Evolutionary conservation across 2,329 filamentous ascomycete species (phyloP).

Genomic region (Colletotrichum tofieldiae): DNA sequence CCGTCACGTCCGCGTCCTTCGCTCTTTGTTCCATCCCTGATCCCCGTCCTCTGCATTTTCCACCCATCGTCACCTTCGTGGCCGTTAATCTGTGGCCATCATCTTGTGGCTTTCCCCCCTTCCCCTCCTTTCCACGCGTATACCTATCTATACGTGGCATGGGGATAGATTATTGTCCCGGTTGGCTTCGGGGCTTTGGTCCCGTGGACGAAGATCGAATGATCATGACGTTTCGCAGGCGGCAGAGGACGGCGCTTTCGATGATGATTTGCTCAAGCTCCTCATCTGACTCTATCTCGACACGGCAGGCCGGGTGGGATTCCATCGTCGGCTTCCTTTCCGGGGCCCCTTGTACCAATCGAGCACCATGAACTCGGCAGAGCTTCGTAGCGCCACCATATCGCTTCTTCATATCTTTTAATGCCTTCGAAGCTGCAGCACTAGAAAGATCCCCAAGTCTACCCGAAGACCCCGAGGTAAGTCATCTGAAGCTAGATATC

Average conservation of each 20-base stretch:
- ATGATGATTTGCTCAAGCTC: neutral
- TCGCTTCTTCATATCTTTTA: neutral
- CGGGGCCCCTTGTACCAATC: neutral
- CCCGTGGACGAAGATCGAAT: constrained; percentile 15
- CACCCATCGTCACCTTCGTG: neutral
- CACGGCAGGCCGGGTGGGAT: neutral
- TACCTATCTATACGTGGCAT: constrained; percentile 7
- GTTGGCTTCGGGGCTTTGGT: neutral
- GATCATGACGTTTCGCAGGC: constrained; percentile 11
- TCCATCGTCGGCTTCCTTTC: neutral
- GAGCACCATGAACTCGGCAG: too few relatives aligned
- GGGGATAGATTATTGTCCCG: neutral
- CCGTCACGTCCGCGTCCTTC: neutral
- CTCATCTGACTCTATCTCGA: neutral
- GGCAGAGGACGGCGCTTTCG: neutral
- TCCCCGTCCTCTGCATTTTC: constrained; percentile 2
- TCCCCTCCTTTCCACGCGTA: neutral
- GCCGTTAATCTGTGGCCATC: neutral
- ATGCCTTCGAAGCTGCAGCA: neutral
- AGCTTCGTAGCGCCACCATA: neutral
- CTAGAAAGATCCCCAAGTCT: neutral
- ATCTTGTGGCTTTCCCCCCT: constrained; percentile 3
- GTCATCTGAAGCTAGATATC: neutral
- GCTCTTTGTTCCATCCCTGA: neutral
- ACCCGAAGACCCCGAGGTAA: too few relatives aligned